Evolutionary conservation across 1,284 basidiomycete species (phyloP), one percentile per base, ranked within the genome.

Genomic region (Naganishia sp.): DNA sequence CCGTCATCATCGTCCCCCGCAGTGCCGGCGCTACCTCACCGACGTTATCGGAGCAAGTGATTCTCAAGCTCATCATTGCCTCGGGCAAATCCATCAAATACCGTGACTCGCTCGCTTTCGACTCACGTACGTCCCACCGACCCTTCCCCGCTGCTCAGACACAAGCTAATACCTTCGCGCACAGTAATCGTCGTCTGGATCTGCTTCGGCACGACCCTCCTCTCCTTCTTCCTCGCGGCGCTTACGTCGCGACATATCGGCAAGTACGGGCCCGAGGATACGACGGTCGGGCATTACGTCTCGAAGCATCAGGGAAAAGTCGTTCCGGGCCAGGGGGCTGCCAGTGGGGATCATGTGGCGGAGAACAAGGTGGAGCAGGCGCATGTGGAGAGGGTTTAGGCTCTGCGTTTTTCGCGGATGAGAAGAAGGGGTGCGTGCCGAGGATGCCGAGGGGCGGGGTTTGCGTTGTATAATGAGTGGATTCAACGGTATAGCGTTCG

Each of bases 101-200:
- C 58, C 51, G 56, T 11, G 58, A 66, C 41, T 61, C 65, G 18
- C n/a, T 66, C 18, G 65, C 65, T 13, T 66, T 66, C 58, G 49
- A 52, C 15, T 32, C 65, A 23, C 23, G 65, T 66, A 41, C 51
- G 65, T 54, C n/a, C 18, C 39, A n/a, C 41, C 18, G 41, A 3
- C 15, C 17, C n/a, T 7, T n/a, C n/a, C n/a, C n/a, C n/a, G n/a
- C n/a, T n/a, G n/a, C n/a, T n/a, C n/a, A n/a, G n/a, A n/a, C n/a
- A n/a, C n/a, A n/a, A n/a, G n/a, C n/a, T n/a, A n/a, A n/a, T n/a
- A n/a, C n/a, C n/a, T n/a, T n/a, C n/a, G n/a, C n/a, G n/a, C n/a
- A n/a, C n/a, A 66, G 65, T 66, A 17, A 66, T 66, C 53, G 57
- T 66, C 46, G 65, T 62, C 25, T 66, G 65, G 64, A 50, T 65